Conservation (phyloP, 805 yeast species). For the Starmerella tilneyi region DNA sequence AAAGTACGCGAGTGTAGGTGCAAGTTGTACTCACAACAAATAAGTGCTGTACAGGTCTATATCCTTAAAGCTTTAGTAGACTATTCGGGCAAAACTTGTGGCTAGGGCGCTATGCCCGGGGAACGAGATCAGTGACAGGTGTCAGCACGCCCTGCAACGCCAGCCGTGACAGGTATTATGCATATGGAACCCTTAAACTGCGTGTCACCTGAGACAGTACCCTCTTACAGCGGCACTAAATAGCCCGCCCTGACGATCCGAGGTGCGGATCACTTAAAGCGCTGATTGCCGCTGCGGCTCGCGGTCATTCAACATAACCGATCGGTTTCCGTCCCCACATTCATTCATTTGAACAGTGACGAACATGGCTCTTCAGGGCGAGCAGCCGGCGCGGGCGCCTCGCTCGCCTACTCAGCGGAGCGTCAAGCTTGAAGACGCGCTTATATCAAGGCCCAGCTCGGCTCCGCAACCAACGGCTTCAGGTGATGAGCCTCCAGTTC, state of each 20-base stretch:
- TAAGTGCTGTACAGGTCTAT: no score
- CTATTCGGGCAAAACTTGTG: no score
- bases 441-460: not conserved
- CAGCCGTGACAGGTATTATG: slow-evolving; percentile 10
- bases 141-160: no score
- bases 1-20: no score
- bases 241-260: not conserved
- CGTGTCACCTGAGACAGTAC: not conserved
- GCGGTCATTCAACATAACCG: no score
- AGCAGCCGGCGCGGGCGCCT: slow-evolving; percentile 6
- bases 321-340: not conserved
- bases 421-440: no score
- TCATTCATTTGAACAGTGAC: not conserved
- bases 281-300: not conserved
- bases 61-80: no score
- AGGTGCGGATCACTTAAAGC: not conserved
- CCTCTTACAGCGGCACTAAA: slow-evolving; percentile 1
- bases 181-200: slow-evolving; percentile 1
- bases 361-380: slow-evolving; percentile 6
- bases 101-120: no score
- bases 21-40: no score
- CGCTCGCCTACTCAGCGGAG: slow-evolving; percentile 2
- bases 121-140: no score
- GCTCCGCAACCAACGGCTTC: not conserved
- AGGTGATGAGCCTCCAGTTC: slow-evolving; percentile 15